phyloP scores from a whole-genome alignment of 2,329 filamentous ascomycete genomes.

The Stromatinia cepivora region DNA sequence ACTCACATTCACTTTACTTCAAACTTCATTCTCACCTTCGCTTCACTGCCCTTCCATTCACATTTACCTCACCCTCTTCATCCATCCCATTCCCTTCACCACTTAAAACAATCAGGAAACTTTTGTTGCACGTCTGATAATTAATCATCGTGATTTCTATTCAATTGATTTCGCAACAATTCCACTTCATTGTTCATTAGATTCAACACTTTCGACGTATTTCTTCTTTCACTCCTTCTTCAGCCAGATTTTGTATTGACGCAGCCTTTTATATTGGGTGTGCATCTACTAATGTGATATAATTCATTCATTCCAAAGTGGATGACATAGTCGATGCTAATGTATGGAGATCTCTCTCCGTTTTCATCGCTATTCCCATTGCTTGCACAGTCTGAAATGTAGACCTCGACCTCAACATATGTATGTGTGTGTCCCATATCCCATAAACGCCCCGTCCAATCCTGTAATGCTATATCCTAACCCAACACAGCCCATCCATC shows the following conservation, averaged over 20 bases:
- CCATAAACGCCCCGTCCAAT: neutral
- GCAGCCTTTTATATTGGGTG: neutral
- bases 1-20: neutral
- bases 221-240: neutral
- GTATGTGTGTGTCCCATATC: neutral
- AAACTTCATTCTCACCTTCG: neutral
- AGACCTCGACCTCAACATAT: neutral
- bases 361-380: neutral
- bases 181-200: neutral
- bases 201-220: neutral
- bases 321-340: neutral
- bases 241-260: neutral
- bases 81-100: no score
- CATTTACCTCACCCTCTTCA: neutral
- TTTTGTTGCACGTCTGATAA: neutral
- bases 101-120: neutral
- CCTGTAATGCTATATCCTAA: neutral
- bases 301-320: neutral
- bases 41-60: neutral
- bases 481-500: neutral
- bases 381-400: neutral
- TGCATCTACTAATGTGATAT: neutral
- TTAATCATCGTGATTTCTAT: no score
- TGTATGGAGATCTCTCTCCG: neutral
- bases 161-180: neutral